Evolutionary conservation across 139 green algal species (phyloP).

Genomic region (Parachlorella kessleri): DNA sequence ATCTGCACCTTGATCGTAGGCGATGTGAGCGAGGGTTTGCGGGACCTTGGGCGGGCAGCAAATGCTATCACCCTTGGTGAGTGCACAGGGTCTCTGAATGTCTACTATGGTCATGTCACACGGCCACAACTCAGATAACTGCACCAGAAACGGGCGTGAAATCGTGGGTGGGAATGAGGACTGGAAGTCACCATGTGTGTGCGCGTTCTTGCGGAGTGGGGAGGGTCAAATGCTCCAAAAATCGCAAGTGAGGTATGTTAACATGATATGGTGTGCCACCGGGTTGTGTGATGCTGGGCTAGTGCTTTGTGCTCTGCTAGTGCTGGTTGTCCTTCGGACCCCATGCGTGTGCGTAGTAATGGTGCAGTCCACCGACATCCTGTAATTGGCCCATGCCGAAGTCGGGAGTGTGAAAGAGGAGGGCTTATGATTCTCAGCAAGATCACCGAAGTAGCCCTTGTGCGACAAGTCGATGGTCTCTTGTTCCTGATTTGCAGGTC

Average conservation of each 20-base stretch:
- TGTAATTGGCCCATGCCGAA: background rate
- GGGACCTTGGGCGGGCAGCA: slow-evolving; percentile 5
- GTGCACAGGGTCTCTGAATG: background rate
- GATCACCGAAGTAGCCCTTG: background rate
- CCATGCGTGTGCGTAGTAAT: no score
- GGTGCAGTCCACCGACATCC: no score
- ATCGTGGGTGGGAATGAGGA: background rate
- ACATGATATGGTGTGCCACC: no score
- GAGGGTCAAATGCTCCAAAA: background rate
- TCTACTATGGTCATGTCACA: background rate
- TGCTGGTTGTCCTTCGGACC: no score
- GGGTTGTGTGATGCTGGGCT: no score
- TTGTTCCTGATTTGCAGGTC: background rate
- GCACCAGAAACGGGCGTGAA: background rate
- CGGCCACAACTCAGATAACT: background rate
- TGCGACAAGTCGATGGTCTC: background rate
- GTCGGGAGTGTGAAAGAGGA: background rate
- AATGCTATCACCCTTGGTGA: slow-evolving; percentile 15
- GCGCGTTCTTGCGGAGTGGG: background rate
- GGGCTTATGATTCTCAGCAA: background rate
- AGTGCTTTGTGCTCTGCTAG: no score
- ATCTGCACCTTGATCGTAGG: slow-evolving; percentile 25
- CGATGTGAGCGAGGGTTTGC: background rate
- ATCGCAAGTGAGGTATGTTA: background rate
- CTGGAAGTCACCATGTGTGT: background rate